Evolutionary conservation across 2,329 filamentous ascomycete species (phyloP), one percentile per base, ranked within the genome.

Genomic region (Cladosporium cucumerinum): DNA sequence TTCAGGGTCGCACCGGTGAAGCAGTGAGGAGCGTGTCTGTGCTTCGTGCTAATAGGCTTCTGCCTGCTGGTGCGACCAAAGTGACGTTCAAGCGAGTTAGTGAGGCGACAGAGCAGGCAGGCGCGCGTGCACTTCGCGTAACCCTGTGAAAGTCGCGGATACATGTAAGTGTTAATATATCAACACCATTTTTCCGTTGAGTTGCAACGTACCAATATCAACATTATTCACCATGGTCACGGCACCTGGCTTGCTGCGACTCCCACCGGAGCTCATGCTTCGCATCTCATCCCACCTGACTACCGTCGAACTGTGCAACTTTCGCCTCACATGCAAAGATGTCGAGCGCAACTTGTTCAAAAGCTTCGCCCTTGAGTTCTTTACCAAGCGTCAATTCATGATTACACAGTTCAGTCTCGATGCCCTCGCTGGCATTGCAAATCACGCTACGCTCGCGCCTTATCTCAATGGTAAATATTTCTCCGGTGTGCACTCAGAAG

Each of bases 341-440:
- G 72, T 87, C 14, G 86, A 89, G 71, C 75, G 75, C 23, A 77
- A 79, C 1, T 77, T 89, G 14, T 85, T 85, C 73, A 78, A 81
- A 57, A 79, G 78, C 36, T 90, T 89, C 69, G 79, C 82, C 30
- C 78, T 78, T 26, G 86, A 89, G 67, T 90, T 88, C 78, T 90
- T 91, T 75, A 80, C 78, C 59, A 86, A 86, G 73, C 85, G 84
- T 70, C 87, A 89, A 71, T 90, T 89, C 75, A 87, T 88, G 84
- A 71, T 89, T 62, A 83, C 82, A 1, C 78, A 84, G 36, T 75
- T 80, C 68, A 89, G 87, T 69, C 76, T 89, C 11, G 79, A 84
- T 61, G 78, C 82, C 0, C 78, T 89, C 16, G 63, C 79, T 36
- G 77, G 77, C 58, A 80, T 81, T 59, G 75, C 78, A 12, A 73